Evolutionary conservation across 2,329 filamentous ascomycete species (phyloP).

Genomic region (Fusarium chuoi): DNA sequence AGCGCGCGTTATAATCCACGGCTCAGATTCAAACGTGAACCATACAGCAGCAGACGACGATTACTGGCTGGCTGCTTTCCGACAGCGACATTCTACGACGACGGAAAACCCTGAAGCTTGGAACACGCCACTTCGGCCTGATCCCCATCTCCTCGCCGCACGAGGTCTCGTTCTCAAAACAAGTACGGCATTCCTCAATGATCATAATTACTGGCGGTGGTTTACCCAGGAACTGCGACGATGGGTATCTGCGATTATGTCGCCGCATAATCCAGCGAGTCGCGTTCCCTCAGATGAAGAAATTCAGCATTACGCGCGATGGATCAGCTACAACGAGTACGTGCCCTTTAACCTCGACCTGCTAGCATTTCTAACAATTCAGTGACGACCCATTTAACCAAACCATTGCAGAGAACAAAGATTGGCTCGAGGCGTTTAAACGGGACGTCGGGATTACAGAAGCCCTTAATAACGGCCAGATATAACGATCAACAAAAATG

Average conservation of each 20-base stretch:
- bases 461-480: not conserved
- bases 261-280: slow-evolving; percentile 37
- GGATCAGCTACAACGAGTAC: slow-evolving; percentile 44
- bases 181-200: slow-evolving; percentile 35
- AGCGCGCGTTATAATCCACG: slow-evolving; percentile 31
- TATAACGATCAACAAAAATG: not conserved
- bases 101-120: slow-evolving; percentile 7
- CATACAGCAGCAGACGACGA: slow-evolving; percentile 40
- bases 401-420: slow-evolving; percentile 40
- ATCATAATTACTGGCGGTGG: slow-evolving; percentile 41
- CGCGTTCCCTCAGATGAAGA: slow-evolving; percentile 40
- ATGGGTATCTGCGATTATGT: slow-evolving; percentile 42
- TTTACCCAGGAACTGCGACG: slow-evolving; percentile 36
- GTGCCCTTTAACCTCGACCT: not conserved
- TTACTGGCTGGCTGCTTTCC: slow-evolving; percentile 37
- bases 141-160: slow-evolving; percentile 20
- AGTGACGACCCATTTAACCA: slow-evolving; percentile 45
- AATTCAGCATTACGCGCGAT: slow-evolving; percentile 43
- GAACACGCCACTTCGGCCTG: not conserved
- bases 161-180: slow-evolving; percentile 26
- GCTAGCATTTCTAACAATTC: not conserved
- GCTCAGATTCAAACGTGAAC: slow-evolving; percentile 23
- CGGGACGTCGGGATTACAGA: slow-evolving; percentile 34
- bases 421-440: slow-evolving; percentile 42
- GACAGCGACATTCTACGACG: slow-evolving; percentile 31